Conservation (phyloP, 345 rosid genomes). For the Populus simonii region DNA sequence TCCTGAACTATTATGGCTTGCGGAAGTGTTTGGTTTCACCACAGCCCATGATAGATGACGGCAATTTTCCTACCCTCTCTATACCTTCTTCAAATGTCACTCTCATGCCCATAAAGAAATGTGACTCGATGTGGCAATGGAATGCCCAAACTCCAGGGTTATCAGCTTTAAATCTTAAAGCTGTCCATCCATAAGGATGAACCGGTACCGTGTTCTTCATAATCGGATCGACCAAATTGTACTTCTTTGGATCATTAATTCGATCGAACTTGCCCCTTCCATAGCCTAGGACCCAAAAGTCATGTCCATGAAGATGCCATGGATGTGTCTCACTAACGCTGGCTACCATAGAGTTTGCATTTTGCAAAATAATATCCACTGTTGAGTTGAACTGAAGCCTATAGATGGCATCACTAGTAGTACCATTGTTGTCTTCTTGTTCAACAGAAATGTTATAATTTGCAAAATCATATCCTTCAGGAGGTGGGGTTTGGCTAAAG, state of each 20-base stretch:
- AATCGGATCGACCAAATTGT: conserved; percentile 59
- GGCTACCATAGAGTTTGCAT: conserved; percentile 44
- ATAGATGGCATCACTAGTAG: conserved; percentile 40
- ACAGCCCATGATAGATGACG: conserved; percentile 62
- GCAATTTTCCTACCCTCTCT: conserved; percentile 45
- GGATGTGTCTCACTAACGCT: conserved; percentile 70
- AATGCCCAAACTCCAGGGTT: conserved; percentile 74
- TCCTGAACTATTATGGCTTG: conserved; percentile 1
- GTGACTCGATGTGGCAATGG: conserved; percentile 77
- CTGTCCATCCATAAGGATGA: conserved; percentile 72
- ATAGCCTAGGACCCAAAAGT: conserved; percentile 74
- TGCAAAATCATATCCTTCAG: conserved; percentile 28
- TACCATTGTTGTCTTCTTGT: conserved; percentile 34
- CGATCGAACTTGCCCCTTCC: conserved; percentile 61
- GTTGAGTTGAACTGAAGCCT: conserved; percentile 46
- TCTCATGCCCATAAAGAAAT: conserved; percentile 71
- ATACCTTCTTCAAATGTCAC: conserved; percentile 57
- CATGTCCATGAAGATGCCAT: conserved; percentile 86
- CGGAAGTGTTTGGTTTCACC: conserved; percentile 27
- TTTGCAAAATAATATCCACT: conserved; percentile 66
- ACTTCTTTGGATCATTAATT: conserved; percentile 39
- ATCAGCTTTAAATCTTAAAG: conserved; percentile 56
- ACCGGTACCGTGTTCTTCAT: conserved; percentile 78
- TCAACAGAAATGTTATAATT: conserved; percentile 16
- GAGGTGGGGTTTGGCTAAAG: conserved; percentile 47